Conservation (phyloP, 805 yeast genomes). For the Metschnikowia hibisci region DNA sequence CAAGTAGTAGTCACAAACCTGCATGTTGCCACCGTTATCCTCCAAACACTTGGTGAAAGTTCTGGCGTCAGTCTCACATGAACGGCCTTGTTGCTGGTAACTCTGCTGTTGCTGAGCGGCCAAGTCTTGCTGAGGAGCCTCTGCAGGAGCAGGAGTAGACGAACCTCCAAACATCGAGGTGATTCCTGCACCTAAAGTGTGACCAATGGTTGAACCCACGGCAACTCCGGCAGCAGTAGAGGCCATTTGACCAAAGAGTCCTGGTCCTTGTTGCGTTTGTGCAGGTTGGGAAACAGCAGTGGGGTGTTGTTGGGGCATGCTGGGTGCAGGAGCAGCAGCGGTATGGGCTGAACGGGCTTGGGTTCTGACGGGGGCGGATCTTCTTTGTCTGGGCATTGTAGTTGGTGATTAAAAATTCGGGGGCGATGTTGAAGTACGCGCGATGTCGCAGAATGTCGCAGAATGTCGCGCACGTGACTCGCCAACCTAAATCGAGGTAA, state of each 20-base stretch:
- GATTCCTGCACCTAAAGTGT: constrained; percentile 92
- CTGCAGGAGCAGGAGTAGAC: constrained; percentile 38
- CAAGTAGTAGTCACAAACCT: constrained; percentile 92
- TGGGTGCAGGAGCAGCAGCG: constrained; percentile 53
- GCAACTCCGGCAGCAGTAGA: constrained; percentile 99
- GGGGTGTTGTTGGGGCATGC: constrained; percentile 24
- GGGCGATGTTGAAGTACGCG: constrained; percentile 1
- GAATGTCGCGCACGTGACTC: constrained; percentile 3
- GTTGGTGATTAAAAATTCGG: constrained; percentile 1
- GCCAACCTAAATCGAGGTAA: too few species aligned
- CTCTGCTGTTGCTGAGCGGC: constrained; percentile 39
- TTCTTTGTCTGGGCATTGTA: constrained; percentile 50
- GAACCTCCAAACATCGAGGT: constrained; percentile 86
- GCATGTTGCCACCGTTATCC: constrained; percentile 93
- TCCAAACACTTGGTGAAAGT: constrained; percentile 92
- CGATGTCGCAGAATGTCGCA: constrained; percentile 2
- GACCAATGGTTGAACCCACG: constrained; percentile 96
- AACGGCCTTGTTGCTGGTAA: constrained; percentile 42
- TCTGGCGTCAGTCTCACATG: constrained; percentile 92
- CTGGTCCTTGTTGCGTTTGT: constrained; percentile 56
- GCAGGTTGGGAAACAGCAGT: constrained; percentile 41
- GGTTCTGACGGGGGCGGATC: constrained; percentile 45
- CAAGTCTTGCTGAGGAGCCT: constrained; percentile 43
- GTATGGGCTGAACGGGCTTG: constrained; percentile 74
- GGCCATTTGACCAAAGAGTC: constrained; percentile 95